Evolutionary conservation across 495 filamentous ascomycete genomes (phyloP).

Genomic region (Sordaria brevicollis): DNA sequence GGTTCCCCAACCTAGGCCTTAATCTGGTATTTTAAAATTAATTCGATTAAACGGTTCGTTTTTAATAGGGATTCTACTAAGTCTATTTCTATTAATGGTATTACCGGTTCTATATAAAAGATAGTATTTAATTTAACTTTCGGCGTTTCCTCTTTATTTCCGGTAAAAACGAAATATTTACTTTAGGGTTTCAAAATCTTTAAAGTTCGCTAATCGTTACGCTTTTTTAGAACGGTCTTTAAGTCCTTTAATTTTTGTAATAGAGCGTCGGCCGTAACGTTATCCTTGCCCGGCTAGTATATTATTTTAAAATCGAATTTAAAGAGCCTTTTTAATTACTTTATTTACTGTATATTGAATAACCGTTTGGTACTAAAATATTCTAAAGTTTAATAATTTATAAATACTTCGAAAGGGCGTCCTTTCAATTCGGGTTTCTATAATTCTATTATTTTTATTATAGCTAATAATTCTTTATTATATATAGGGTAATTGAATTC

Average conservation of each 20-base stretch:
- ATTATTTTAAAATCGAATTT: constrained; percentile 1
- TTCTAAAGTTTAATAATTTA: not conserved
- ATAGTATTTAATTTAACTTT: too few species aligned
- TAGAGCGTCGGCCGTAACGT: not conserved
- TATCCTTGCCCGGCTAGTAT: not conserved
- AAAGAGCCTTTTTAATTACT: not conserved
- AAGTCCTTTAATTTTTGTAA: not conserved
- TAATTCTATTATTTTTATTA: too few species aligned
- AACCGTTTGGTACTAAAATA: not conserved
- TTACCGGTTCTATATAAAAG: too few species aligned
- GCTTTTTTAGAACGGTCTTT: too few species aligned
- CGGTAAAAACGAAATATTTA: not conserved
- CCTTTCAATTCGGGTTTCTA: not conserved
- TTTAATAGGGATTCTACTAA: too few species aligned
- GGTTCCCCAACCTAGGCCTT: not conserved
- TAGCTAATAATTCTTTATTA: not conserved
- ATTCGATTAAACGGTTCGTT: not conserved
- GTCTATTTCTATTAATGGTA: too few species aligned
- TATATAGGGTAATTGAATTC: too few species aligned
- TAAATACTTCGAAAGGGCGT: not conserved
- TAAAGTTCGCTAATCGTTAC: too few species aligned
- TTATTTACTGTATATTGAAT: not conserved
- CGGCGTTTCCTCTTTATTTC: not conserved
- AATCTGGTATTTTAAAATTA: not conserved
- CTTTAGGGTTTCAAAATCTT: not conserved